These are phyloP conservation scores for Earliella scabrosa DNA, from an alignment of 1,284 basidiomycete species.

Conservation along the genomic window DNA sequence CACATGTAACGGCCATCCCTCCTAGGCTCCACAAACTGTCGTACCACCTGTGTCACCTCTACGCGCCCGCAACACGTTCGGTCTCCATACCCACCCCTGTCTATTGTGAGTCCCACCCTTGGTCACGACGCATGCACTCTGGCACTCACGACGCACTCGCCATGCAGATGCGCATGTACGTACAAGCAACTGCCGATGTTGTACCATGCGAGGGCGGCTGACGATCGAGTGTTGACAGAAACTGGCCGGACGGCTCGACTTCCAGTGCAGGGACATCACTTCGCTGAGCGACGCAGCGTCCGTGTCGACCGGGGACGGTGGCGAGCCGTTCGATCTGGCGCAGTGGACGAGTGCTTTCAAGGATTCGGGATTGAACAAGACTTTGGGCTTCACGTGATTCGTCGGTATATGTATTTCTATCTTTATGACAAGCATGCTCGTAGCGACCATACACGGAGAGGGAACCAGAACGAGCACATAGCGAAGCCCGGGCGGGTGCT, in stretches of 20 bases:
- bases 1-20: too few relatives aligned
- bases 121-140: neutral
- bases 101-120: constrained; percentile 53
- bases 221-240: neutral
- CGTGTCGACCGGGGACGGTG: neutral
- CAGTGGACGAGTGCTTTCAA: too few relatives aligned
- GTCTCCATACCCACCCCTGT: constrained; percentile 71
- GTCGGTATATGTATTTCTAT: too few relatives aligned
- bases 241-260: neutral
- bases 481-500: too few relatives aligned
- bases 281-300: neutral
- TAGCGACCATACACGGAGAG: too few relatives aligned
- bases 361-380: too few relatives aligned
- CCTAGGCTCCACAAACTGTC: constrained; percentile 56
- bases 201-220: neutral
- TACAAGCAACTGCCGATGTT: neutral
- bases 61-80: constrained; percentile 61
- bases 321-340: neutral
- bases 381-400: too few relatives aligned
- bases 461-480: too few relatives aligned
- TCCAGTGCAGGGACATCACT: neutral
- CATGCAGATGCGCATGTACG: constrained; percentile 56
- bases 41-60: constrained; percentile 57
- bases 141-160: neutral
- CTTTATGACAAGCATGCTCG: too few relatives aligned